Evolutionary conservation across 2,329 filamentous ascomycete genomes (phyloP), one percentile per base, ranked within the genome.

Genomic region (Botrytis aclada): DNA sequence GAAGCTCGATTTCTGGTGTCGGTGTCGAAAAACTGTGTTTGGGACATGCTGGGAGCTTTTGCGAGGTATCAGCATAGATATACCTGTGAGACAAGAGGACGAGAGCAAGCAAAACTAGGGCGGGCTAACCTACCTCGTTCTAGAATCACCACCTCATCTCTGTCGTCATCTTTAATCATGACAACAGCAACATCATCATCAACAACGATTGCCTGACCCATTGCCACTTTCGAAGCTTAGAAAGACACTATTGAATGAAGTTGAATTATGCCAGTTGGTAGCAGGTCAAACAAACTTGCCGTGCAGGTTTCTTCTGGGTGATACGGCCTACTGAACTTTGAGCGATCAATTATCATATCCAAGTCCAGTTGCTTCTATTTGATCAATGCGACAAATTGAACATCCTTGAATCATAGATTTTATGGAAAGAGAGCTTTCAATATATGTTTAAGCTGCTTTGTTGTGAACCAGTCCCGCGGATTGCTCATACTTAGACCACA

Each of bases 381-480:
- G 29, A 70, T 63, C 39, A 22, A 25, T 45, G 18, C 9, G 37
- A 12, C 39, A 7, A 29, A 63, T 60, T 29, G 6, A n/a, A 20
- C 41, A 34, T 47, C 7, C 32, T 70, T 37, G 22, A 45, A 45
- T 16, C n/a, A 63, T 22, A 25, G 25, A 63, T 62, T n/a, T 62
- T 16, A 45, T 47, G 32, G 54, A 39, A 62, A 34, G 25, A 18
- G 25, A 63, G 39, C 54, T 63, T 47, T 29, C 39, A 63, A 70
- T 70, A 70, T 63, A 63, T 47, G 37, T 45, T 47, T 22, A n/a
- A 60, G 14, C 6, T 47, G 67, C 67, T 70, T 70, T 70, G 67
- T 70, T 63, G 14, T 12, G 18, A 45, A 61, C 8, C 20, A n/a
- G n/a, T 47, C 54, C 54, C 29, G 20, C 20, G 41, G 14, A 34